Conservation (phyloP, 345 rosid genomes). For the Eucalyptus curtisii region DNA sequence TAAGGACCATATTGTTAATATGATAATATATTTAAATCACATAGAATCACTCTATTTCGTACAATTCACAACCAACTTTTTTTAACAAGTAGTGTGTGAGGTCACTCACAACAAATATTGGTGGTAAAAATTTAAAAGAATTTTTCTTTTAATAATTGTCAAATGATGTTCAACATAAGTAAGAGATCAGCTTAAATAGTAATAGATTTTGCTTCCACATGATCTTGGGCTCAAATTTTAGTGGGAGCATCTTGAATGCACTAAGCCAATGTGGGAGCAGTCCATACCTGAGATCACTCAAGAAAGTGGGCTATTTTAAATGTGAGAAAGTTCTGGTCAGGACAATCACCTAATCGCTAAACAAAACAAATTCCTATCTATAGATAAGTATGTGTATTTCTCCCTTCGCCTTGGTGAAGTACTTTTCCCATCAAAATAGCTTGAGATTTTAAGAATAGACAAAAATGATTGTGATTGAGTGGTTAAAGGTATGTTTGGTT, state of each 20-base stretch:
- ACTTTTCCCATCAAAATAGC: not conserved
- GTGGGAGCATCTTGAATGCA: not conserved
- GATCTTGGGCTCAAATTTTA: not conserved
- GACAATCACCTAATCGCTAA: not conserved
- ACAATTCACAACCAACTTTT: not conserved
- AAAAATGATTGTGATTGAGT: not conserved
- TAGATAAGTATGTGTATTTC: not conserved
- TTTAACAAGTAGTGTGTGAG: not conserved
- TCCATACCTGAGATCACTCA: not conserved
- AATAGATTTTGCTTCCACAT: not conserved
- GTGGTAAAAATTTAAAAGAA: not conserved
- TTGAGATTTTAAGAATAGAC: not conserved
- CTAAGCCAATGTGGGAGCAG: no score
- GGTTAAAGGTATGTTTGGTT: not conserved
- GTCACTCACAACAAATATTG: fast-evolving
- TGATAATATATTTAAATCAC: not conserved
- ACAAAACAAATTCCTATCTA: not conserved
- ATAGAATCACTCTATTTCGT: not conserved
- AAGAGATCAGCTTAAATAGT: not conserved
- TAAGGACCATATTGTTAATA: not conserved
- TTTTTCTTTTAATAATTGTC: not conserved
- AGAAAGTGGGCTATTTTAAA: not conserved
- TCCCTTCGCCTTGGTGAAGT: not conserved
- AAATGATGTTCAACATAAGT: not conserved
- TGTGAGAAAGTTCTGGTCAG: not conserved